Evolutionary conservation across 345 rosid genomes (phyloP).

Genomic region (Dimocarpus longan): DNA sequence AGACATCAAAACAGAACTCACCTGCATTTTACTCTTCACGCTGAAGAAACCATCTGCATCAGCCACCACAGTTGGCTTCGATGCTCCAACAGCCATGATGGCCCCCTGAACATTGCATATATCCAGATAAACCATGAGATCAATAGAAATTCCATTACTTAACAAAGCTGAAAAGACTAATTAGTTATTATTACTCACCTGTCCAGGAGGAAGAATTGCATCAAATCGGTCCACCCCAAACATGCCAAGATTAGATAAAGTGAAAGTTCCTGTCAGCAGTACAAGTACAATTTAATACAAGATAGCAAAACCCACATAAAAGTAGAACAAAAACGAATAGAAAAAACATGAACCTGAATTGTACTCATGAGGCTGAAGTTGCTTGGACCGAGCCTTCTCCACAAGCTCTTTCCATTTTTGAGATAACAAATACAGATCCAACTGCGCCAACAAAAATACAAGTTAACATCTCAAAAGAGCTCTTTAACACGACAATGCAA

Average conservation of each 20-base stretch:
- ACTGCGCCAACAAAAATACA: slow-evolving; percentile 41
- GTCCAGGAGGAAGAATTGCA: slow-evolving; percentile 98
- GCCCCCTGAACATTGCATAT: slow-evolving; percentile 72
- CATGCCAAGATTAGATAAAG: slow-evolving; percentile 93
- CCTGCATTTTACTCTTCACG: slow-evolving; percentile 88
- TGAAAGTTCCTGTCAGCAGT: slow-evolving; percentile 75
- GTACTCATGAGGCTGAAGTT: slow-evolving; percentile 91
- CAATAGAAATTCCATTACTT: background rate
- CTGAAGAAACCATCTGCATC: slow-evolving; percentile 88
- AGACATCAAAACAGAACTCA: slow-evolving; percentile 36
- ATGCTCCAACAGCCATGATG: slow-evolving; percentile 98
- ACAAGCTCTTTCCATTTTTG: slow-evolving; percentile 98
- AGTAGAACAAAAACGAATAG: background rate
- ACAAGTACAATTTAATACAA: slow-evolving; percentile 9
- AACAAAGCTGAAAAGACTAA: background rate
- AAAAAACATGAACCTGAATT: slow-evolving; percentile 64
- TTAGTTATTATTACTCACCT: slow-evolving; percentile 46
- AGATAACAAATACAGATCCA: slow-evolving; percentile 87
- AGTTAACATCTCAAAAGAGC: slow-evolving; percentile 8
- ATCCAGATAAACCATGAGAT: slow-evolving; percentile 10
- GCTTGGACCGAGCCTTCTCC: slow-evolving; percentile 84
- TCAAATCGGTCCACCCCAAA: slow-evolving; percentile 96
- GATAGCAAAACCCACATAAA: background rate
- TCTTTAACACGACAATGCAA: background rate
- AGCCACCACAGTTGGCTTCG: slow-evolving; percentile 90